phyloP scores from a whole-genome alignment of 1,139 yeast genomes.

The Lodderomyces metapsilosis region DNA sequence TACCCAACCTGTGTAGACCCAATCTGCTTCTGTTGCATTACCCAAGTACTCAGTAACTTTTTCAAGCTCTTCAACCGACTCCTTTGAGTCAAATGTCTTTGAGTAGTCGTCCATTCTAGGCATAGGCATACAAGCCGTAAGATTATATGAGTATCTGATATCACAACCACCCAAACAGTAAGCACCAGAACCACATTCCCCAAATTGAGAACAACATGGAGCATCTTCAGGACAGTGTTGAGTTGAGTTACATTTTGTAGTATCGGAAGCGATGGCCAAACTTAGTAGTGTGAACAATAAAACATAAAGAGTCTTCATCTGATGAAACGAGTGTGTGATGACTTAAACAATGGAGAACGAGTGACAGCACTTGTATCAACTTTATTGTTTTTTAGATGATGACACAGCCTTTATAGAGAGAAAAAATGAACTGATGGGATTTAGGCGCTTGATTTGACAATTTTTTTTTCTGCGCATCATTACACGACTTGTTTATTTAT shows the following conservation, averaged over 20 bases:
- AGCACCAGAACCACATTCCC: slow-evolving; percentile 81
- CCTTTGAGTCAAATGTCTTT: slow-evolving; percentile 39
- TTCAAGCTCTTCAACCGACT: slow-evolving; percentile 19
- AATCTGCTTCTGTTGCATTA: slow-evolving; percentile 62
- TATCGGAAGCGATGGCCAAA: slow-evolving; percentile 14
- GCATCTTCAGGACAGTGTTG: slow-evolving; percentile 62
- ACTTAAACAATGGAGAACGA: background rate
- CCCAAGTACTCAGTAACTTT: slow-evolving; percentile 59
- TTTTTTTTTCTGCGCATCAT: background rate
- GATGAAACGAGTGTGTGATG: background rate
- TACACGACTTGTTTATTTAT: slow-evolving; percentile 2
- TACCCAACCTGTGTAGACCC: slow-evolving; percentile 74
- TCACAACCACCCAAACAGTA: slow-evolving; percentile 84
- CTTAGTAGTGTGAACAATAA: slow-evolving; percentile 12
- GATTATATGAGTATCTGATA: slow-evolving; percentile 59
- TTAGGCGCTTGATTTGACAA: background rate
- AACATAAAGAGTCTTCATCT: slow-evolving; percentile 10
- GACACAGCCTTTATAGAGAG: background rate
- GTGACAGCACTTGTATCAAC: too few relatives aligned
- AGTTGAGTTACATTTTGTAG: slow-evolving; percentile 45
- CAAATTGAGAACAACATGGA: slow-evolving; percentile 86
- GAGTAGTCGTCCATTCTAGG: slow-evolving; percentile 37
- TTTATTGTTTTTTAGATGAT: too few relatives aligned
- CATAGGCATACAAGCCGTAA: slow-evolving; percentile 67
- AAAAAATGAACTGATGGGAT: background rate